Evolutionary conservation across 2,329 filamentous ascomycete species (phyloP).

Genomic region (Falciphora oryzae): DNA sequence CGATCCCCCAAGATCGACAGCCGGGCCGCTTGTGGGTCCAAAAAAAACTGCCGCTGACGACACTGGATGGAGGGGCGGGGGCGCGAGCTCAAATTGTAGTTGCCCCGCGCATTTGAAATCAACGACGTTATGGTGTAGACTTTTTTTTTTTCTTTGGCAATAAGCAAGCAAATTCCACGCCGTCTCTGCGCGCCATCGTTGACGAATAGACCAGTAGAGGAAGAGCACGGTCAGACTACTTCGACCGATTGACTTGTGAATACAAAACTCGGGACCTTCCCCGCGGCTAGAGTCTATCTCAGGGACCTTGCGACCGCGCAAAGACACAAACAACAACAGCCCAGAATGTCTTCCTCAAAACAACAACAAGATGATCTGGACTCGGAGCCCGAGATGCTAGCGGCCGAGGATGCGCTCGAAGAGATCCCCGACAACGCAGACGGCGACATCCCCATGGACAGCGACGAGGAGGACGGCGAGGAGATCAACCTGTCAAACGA

Average conservation of each 20-base stretch:
- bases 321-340: background rate
- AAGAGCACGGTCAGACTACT: too few relatives aligned
- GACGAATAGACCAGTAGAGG: background rate
- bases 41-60: too few relatives aligned
- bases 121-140: too few relatives aligned
- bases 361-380: conserved; percentile 38
- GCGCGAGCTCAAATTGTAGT: too few relatives aligned
- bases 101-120: too few relatives aligned
- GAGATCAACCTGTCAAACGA: conserved; percentile 86
- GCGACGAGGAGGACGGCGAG: conserved; percentile 36
- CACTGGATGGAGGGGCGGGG: too few relatives aligned
- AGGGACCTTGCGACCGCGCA: background rate
- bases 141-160: conserved; percentile 5
- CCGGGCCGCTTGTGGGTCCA: too few relatives aligned
- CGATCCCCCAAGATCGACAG: too few relatives aligned
- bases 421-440: conserved; percentile 62
- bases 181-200: background rate
- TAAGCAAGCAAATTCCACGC: background rate
- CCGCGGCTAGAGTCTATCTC: background rate
- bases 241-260: background rate
- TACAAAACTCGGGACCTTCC: background rate
- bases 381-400: conserved; percentile 66
- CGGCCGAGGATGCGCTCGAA: conserved; percentile 71
- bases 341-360: conserved; percentile 19
- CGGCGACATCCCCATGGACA: conserved; percentile 36